These are phyloP conservation scores for Trichoderma sp. DNA, from an alignment of 2,329 filamentous ascomycete genomes.

Conservation along the genomic window DNA sequence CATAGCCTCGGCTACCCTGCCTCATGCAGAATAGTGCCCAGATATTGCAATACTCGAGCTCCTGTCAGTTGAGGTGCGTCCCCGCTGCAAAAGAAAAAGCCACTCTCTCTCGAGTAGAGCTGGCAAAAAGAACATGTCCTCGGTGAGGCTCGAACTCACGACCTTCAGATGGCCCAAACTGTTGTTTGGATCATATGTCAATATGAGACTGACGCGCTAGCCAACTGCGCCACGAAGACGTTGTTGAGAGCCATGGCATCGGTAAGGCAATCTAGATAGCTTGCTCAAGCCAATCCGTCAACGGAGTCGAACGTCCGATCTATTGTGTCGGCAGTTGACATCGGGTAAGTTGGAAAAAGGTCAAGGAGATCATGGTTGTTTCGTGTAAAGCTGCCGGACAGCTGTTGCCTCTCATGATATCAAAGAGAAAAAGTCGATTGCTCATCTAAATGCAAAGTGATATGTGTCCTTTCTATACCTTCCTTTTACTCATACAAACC, in stretches of 20 bases:
- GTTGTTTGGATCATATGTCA: conserved; percentile 36
- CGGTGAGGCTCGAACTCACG: conserved; percentile 55
- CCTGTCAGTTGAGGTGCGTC: too few relatives aligned
- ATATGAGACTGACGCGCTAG: conserved; percentile 29
- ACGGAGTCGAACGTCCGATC: background rate
- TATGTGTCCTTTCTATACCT: background rate
- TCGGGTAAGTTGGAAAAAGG: too few relatives aligned
- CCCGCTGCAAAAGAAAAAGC: too few relatives aligned
- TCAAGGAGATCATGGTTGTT: too few relatives aligned
- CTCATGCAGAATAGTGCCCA: too few relatives aligned
- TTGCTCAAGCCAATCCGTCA: background rate
- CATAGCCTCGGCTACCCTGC: too few relatives aligned
- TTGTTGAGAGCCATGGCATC: conserved; percentile 7
- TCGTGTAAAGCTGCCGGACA: too few relatives aligned
- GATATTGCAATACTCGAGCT: too few relatives aligned
- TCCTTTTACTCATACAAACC: background rate
- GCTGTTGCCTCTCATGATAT: too few relatives aligned
- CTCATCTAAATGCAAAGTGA: too few relatives aligned
- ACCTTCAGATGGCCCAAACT: conserved; percentile 45
- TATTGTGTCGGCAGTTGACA: background rate
- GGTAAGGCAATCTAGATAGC: background rate
- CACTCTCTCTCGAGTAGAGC: too few relatives aligned
- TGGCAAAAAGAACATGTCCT: conserved; percentile 40
- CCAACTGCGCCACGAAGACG: conserved; percentile 28
- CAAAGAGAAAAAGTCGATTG: too few relatives aligned